Base-by-base conservation (phyloP, 2,329 filamentous ascomycete species). In the Fusarium sp. region DNA sequence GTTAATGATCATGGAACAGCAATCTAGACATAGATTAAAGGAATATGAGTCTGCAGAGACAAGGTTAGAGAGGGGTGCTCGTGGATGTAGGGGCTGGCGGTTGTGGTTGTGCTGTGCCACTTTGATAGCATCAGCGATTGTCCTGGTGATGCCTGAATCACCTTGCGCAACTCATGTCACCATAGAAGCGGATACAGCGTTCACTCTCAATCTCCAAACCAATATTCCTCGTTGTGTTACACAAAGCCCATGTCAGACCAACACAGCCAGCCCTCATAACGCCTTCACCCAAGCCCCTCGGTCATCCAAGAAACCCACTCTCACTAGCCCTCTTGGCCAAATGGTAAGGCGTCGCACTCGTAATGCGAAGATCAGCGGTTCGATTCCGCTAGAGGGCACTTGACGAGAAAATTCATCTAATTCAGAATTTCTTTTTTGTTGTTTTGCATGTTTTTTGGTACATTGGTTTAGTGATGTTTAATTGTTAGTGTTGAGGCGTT, bases 281-380 rank as follows among this genome's bases (percentile, higher is more conserved):
- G 17, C 20, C 16, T 16, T 10, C 35, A 35, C 53, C 31, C 27
- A 24, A 44, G n/a, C n/a, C 5, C 1, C 22, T 14, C 55, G 53
- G 46, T 46, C 49, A 62, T 73, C 38, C 61, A 59, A 59, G 6
- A n/a, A 62, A 64, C 9, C 24, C 55, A 57, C 22, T 5, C 9
- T 16, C 55, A 57, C 22, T 5, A 68, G 75, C 75, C 74, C 70
- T 65, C 64, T 75, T 76, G 74, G 74, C 74, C 74, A 66, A 76
- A 72, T 73, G 75, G 75, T 76, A 76, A 76, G 75, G 75, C 75
- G 75, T 76, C 65, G 66, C 74, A 76, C 74, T 76, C 74, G 74
- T 76, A 76, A 76, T 76, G 74, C 66, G 65, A 76, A 76, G 74
- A 76, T 76, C 74, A 70, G 61, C 62, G 70, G 74, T 76, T 76